Evolutionary conservation across 257 asterid species (phyloP), one percentile per base, ranked within the genome.

Genomic region (Avicennia marina): DNA sequence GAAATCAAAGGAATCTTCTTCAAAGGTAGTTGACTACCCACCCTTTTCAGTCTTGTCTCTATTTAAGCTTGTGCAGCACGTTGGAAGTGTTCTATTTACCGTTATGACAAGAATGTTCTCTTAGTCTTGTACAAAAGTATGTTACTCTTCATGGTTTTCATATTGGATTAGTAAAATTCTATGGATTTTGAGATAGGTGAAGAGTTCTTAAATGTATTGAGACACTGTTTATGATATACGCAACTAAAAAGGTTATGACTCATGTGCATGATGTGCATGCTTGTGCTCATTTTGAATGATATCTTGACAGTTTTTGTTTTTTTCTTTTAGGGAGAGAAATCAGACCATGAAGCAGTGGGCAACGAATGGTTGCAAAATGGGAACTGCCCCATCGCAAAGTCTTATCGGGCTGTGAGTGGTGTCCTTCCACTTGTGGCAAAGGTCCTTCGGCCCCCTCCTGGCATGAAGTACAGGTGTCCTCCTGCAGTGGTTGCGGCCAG

Each of bases 361-460:
- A 62, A 82, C 4, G 95, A 87, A 72, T 90, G 98, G 98, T 66
- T 90, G 55, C 82, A 87, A 60, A 82, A 44, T 11, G 98, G 98
- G 22, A 82, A 81, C 45, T 90, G 98, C 73, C 98, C 98, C 6
- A 82, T 90, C 40, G 98, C 98, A 2, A 90, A 87, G 78, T 90
- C 98, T 4, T 87, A 75, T 56, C 80, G 98, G 19, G 95, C 98
- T 17, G 83, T 90, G 27, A 71, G 91, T 39, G 67, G 70, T 4
- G 94, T 87, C 61, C 78, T 90, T 18, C 98, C 98, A 58, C 85
- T 90, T 5, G 91, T 87, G 46, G 96, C 96, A 13, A 82, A 82
- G 66, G 89, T 70, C 64, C 71, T 90, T 62, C 83, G 74, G 78
- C 96, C 89, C n/a, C 96, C 91, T 15, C 66, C 98, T 0, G 98